These are phyloP conservation scores for Saccharomycopsis guyanensis DNA, from an alignment of 805 yeast genomes.

Conservation along the genomic window DNA sequence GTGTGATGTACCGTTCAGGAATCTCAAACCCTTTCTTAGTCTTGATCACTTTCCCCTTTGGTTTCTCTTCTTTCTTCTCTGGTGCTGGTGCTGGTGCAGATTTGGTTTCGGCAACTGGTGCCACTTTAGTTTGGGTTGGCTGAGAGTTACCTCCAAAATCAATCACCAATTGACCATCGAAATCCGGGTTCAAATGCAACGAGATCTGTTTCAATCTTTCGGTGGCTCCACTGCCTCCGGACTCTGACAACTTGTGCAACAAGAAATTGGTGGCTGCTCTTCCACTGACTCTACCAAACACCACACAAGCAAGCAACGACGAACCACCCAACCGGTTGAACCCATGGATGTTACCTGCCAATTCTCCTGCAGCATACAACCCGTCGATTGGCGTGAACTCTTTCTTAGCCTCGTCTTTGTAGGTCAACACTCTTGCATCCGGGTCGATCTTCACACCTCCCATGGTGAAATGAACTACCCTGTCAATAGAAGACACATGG, in stretches of 20 bases:
- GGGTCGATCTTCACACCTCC: conserved; percentile 55
- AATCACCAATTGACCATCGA: conserved; percentile 29
- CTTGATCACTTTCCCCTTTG: conserved; percentile 20
- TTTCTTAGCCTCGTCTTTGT: conserved; percentile 25
- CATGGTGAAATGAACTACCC: conserved; percentile 61
- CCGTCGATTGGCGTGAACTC: conserved; percentile 31
- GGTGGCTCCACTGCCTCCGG: conserved; percentile 25
- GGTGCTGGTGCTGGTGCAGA: conserved; percentile 15
- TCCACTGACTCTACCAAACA: conserved; percentile 40
- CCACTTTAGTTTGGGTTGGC: conserved; percentile 2
- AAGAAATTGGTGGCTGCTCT: conserved; percentile 31
- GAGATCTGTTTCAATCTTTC: conserved; percentile 36
- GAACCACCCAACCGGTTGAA: conserved; percentile 49
- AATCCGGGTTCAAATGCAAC: conserved; percentile 37
- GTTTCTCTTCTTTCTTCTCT: conserved; percentile 12
- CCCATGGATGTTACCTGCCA: conserved; percentile 56
- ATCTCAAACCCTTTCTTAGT: conserved; percentile 28
- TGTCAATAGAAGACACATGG: conserved; percentile 46
- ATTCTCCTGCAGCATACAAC: conserved; percentile 50
- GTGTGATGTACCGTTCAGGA: conserved; percentile 41
- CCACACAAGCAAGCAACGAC: conserved; percentile 48
- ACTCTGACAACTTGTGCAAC: conserved; percentile 28
- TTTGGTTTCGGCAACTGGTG: conserved; percentile 17
- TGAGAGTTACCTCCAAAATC: conserved; percentile 27
- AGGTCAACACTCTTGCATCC: conserved; percentile 33